Conservation (phyloP, 306 rosid genomes). For the Ormosia semicastrata region DNA sequence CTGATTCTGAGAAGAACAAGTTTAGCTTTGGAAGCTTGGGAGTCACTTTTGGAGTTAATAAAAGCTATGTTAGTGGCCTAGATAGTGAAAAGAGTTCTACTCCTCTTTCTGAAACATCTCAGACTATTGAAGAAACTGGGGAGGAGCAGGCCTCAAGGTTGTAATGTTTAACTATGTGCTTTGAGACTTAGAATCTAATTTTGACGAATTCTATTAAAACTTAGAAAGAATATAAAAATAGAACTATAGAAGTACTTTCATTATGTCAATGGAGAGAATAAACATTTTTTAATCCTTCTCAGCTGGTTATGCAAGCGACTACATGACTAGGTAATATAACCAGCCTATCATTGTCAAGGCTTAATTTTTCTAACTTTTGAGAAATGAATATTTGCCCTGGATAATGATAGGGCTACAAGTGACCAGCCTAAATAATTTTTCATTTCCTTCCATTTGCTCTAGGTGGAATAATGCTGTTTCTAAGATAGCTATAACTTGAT, state of each 20-base stretch:
- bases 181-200: conserved; percentile 6
- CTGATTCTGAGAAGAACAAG: conserved; percentile 92
- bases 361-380: background rate
- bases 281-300: background rate
- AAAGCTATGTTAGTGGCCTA: conserved; percentile 44
- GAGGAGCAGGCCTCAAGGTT: conserved; percentile 77
- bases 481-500: background rate
- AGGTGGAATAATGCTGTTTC: background rate
- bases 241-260: background rate
- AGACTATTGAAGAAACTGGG: conserved; percentile 62
- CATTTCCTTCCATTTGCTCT: background rate
- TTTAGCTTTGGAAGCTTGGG: conserved; percentile 97
- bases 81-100: conserved; percentile 73
- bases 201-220: background rate
- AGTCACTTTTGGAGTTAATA: conserved; percentile 56
- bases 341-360: background rate
- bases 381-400: background rate
- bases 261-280: background rate
- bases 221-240: conserved; percentile 11
- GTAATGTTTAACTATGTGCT: conserved; percentile 25
- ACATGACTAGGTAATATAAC: background rate
- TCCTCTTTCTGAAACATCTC: conserved; percentile 69
- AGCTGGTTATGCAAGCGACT: background rate
- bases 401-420: background rate
- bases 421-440: background rate